Conservation (phyloP, 495 filamentous ascomycete species). For the Bathelium albidoporum region DNA sequence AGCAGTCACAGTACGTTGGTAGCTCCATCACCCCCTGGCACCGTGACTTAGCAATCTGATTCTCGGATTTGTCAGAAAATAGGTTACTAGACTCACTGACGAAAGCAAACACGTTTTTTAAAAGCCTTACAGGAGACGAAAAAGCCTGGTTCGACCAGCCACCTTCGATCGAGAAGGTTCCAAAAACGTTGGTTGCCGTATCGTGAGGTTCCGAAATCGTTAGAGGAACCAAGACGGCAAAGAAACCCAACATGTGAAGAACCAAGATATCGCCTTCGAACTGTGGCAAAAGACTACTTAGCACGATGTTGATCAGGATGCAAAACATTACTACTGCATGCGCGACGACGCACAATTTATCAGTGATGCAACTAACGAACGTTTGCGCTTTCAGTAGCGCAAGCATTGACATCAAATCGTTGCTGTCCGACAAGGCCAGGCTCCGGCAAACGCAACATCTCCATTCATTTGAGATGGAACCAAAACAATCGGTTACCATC, state of each 20-base stretch:
- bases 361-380: slow-evolving; percentile 15
- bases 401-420: slow-evolving; percentile 16
- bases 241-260: slow-evolving; percentile 12
- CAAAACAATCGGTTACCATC: no score
- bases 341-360: slow-evolving; percentile 7
- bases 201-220: slow-evolving; percentile 12
- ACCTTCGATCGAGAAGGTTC: slow-evolving; percentile 8
- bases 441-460: no score
- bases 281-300: slow-evolving; percentile 9
- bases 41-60: background rate
- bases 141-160: slow-evolving; percentile 10
- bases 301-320: slow-evolving; percentile 34
- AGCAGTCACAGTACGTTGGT: slow-evolving; percentile 5
- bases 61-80: no score
- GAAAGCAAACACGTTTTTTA: slow-evolving; percentile 5
- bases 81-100: slow-evolving; percentile 4
- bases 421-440: no score
- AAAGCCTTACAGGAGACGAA: slow-evolving; percentile 10
- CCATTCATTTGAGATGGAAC: no score
- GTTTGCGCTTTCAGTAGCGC: slow-evolving; percentile 8
- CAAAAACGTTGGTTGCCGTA: slow-evolving; percentile 7
- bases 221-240: slow-evolving; percentile 15
- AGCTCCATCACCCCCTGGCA: slow-evolving; percentile 10
- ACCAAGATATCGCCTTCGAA: slow-evolving; percentile 12
- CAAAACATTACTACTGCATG: slow-evolving; percentile 29